These are phyloP conservation scores for Rhynchospora tenuis DNA, from an alignment of 176 grass and related monocot genomes.

Conservation along the genomic window DNA sequence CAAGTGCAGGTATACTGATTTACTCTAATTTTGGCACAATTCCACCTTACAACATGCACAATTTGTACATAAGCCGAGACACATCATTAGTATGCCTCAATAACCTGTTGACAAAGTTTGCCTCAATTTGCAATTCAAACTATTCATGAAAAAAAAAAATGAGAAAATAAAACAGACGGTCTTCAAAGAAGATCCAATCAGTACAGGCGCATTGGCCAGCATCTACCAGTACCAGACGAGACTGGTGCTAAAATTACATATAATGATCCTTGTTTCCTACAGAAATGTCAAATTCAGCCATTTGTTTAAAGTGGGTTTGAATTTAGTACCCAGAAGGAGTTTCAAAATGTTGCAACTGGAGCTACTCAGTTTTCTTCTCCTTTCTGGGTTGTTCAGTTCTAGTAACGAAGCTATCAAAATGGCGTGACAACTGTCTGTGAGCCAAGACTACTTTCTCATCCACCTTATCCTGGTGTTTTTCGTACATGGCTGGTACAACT, in stretches of 20 bases:
- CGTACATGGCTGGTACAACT: conserved; percentile 61
- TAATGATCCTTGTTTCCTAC: background rate
- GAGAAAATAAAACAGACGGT: background rate
- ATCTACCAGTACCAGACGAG: background rate
- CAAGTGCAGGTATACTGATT: background rate
- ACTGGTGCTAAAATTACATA: background rate
- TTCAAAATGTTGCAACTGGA: background rate
- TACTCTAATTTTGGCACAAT: background rate
- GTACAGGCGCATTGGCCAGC: background rate
- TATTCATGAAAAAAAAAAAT: background rate
- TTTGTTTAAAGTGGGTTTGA: background rate
- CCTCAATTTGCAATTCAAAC: background rate
- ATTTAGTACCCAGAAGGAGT: conserved; percentile 6
- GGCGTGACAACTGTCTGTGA: conserved; percentile 45
- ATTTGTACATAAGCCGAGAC: background rate
- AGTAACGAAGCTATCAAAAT: conserved; percentile 34
- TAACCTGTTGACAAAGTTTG: background rate
- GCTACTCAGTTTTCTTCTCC: conserved; percentile 89
- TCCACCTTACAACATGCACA: background rate
- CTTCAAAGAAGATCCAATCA: background rate
- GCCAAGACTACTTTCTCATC: conserved; percentile 70
- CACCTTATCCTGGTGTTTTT: conserved; percentile 79
- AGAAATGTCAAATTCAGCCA: background rate
- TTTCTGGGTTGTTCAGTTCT: conserved; percentile 44
- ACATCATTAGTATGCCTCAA: background rate